Percentiles rank a stretch among this genome's conserved stretches.
phyloP scores from a whole-genome alignment of 768 basidiomycete genomes.

The Epithele typhae region DNA sequence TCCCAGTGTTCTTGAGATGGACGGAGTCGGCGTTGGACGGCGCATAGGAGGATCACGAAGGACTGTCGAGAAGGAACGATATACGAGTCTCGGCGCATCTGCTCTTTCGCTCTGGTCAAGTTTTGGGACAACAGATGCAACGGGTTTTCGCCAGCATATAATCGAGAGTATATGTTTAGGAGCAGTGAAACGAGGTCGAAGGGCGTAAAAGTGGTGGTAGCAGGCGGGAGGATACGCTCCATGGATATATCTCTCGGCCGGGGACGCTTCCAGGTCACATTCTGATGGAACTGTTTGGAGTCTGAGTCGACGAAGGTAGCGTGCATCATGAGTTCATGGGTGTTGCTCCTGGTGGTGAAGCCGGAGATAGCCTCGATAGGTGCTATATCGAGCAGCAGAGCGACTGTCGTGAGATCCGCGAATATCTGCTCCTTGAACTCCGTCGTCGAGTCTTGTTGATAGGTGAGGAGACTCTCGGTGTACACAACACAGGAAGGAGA shows the following conservation, averaged over 20 bases:
- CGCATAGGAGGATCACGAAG: too few species aligned
- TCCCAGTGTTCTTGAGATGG: too few species aligned
- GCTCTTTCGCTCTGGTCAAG: slow-evolving; percentile 23
- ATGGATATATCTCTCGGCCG: slow-evolving; percentile 16
- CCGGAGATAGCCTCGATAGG: slow-evolving; percentile 38
- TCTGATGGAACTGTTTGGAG: slow-evolving; percentile 32
- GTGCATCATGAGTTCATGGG: slow-evolving; percentile 32
- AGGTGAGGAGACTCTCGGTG: slow-evolving; percentile 37
- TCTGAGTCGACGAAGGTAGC: neutral
- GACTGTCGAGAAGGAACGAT: too few species aligned
- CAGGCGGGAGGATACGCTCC: slow-evolving; percentile 1
- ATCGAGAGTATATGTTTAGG: slow-evolving; percentile 37
- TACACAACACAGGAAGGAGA: slow-evolving; percentile 31
- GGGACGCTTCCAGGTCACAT: slow-evolving; percentile 35
- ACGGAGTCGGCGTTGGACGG: too few species aligned
- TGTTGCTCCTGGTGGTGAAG: slow-evolving; percentile 37
- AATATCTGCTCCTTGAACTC: slow-evolving; percentile 30
- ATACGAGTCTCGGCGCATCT: too few species aligned
- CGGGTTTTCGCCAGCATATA: slow-evolving; percentile 41
- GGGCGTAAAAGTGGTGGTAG: slow-evolving; percentile 24
- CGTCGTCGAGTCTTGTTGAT: slow-evolving; percentile 25
- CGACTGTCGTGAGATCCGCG: slow-evolving; percentile 37
- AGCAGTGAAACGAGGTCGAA: slow-evolving; percentile 34
- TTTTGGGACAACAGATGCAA: too few species aligned
- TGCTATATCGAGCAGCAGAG: slow-evolving; percentile 37